phyloP scores from a whole-genome alignment of 2,329 filamentous ascomycete species.

The Hypoxylon sp. region DNA sequence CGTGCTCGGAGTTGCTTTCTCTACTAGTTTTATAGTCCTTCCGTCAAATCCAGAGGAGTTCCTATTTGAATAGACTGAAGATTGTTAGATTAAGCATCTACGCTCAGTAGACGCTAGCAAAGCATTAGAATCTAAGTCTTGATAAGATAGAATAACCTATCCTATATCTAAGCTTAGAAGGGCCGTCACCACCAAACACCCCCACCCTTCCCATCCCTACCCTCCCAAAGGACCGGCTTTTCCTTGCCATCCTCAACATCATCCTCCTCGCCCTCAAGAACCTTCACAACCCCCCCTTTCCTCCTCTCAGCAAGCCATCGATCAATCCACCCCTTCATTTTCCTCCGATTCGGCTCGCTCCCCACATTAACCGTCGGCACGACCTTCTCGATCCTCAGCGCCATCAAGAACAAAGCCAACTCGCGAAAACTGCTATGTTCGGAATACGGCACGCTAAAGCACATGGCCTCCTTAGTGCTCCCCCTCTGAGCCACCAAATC shows the following conservation, averaged over 20 bases:
- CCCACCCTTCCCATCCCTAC: conserved; percentile 59
- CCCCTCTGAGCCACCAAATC: conserved; percentile 88
- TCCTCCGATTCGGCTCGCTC: conserved; percentile 68
- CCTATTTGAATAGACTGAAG: too few relatives aligned
- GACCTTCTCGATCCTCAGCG: conserved; percentile 87
- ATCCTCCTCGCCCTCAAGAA: conserved; percentile 59
- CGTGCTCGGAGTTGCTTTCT: background rate
- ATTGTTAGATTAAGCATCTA: background rate
- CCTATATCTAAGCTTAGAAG: background rate
- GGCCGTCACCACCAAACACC: conserved; percentile 60
- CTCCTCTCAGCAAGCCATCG: conserved; percentile 73
- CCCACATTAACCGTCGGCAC: conserved; percentile 93
- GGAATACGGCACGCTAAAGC: conserved; percentile 94
- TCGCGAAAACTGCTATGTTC: conserved; percentile 97
- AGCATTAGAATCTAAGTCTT: background rate
- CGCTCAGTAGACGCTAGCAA: background rate
- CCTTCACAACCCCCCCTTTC: conserved; percentile 66
- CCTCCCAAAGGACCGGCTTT: conserved; percentile 19
- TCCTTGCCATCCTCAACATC: conserved; percentile 46
- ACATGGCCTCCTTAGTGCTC: conserved; percentile 84
- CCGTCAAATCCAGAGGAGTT: too few relatives aligned
- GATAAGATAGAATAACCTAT: conserved; percentile 5
- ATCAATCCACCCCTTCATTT: conserved; percentile 77
- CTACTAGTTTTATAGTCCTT: too few relatives aligned
- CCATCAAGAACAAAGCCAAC: conserved; percentile 92